phyloP scores from a whole-genome alignment of 140 eudicot species.

The Cichorium intybus region DNA sequence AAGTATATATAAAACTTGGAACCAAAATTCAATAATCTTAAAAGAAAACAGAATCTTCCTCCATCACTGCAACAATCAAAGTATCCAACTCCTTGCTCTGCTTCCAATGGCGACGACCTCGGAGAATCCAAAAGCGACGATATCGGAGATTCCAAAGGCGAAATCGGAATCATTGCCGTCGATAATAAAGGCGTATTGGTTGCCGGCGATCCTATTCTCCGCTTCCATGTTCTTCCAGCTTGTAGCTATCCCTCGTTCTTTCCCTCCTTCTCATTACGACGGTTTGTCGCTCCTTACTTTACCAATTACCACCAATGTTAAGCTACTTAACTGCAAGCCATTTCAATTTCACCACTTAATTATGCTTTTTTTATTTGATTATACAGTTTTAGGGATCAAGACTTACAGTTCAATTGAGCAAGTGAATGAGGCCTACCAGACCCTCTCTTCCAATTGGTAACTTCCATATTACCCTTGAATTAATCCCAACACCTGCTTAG shows the following conservation, averaged over 20 bases:
- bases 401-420: constrained; percentile 46
- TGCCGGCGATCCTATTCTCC: constrained; percentile 61
- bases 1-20: no score
- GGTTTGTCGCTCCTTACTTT: constrained; percentile 34
- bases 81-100: constrained; percentile 17
- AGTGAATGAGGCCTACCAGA: constrained; percentile 59
- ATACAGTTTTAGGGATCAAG: constrained; percentile 60
- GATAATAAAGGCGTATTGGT: constrained; percentile 48
- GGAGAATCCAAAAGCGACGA: constrained; percentile 31
- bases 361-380: neutral
- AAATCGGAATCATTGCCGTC: constrained; percentile 25
- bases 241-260: constrained; percentile 71
- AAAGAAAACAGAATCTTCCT: constrained; percentile 29
- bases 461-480: neutral
- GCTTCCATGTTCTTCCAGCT: constrained; percentile 75
- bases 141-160: constrained; percentile 35
- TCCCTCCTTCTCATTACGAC: constrained; percentile 81
- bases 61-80: constrained; percentile 7
- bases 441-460: constrained; percentile 57
- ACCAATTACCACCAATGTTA: neutral
- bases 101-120: constrained; percentile 30
- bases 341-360: neutral
- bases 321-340: neutral
- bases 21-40: neutral
- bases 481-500: neutral